Evolutionary conservation across 345 rosid species (phyloP), one percentile per base, ranked within the genome.

Genomic region (Aurinia saxatilis): DNA sequence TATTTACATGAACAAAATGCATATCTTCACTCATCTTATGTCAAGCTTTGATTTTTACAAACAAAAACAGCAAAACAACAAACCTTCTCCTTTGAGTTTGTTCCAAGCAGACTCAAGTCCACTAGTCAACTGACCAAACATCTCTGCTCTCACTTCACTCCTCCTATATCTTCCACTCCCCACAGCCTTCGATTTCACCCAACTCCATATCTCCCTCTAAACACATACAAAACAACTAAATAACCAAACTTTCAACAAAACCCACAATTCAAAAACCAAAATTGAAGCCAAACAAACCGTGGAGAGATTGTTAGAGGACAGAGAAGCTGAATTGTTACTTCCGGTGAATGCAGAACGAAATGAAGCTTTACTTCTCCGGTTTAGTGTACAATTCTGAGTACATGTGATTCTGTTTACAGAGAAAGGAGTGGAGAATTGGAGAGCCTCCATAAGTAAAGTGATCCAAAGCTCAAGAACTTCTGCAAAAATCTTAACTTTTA

Each of bases 71-170:
- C 33, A n/a, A 40, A 68, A 29, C 0, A 21, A n/a, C 38, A 38
- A 72, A 93, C 97, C 99, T 87, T 77, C 91, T 61, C 97, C 99
- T 83, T 81, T 93, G 69, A 93, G 97, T 81, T 85, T 93, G 78
- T 63, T 87, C 99, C 99, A 93, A 74, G 99, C 96, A 39, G 97
- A 65, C 50, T 93, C 99, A 10, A 93, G 99, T n/a, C 97, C 95
- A 50, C 84, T 77, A 0, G 91, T 90, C 60, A 93, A 68, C 77
- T 87, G 99, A 14, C 91, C 97, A 75, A 93, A 90, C 97, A 93
- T 93, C 74, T 93, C 99, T 1, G 97, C 96, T 67, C 79, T 80
- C 25, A 93, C 85, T 53, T 78, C 72, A 15, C 78, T 53, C 14
- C 65, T 77, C 73, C 48, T 72, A 37, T 67, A 75, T 63, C 87